A percentile compares a stretch with the other conserved stretches of the same genome.
phyloP scores from a whole-genome alignment of 257 asterid genomes.

The Osmanthus fragrans region DNA sequence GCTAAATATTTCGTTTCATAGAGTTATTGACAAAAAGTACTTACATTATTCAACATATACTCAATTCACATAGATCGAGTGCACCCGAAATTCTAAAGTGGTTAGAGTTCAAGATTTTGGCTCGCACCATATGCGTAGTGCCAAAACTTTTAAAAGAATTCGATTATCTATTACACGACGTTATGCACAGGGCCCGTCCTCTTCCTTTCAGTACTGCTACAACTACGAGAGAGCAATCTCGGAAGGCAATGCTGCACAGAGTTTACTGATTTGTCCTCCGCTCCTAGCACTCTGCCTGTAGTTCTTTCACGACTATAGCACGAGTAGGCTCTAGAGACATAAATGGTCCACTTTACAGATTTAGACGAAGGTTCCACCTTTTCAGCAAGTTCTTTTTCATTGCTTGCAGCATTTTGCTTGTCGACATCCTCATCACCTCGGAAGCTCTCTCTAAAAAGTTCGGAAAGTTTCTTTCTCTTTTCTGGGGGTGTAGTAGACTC shows the following conservation, averaged over 20 bases:
- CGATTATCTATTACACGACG: slow-evolving; percentile 17
- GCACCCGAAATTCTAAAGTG: too few relatives aligned
- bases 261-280: slow-evolving; percentile 29
- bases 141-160: slow-evolving; percentile 16
- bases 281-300: slow-evolving; percentile 22
- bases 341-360: slow-evolving; percentile 34
- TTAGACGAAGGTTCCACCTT: slow-evolving; percentile 25
- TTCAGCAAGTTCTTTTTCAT: slow-evolving; percentile 15
- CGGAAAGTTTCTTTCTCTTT: slow-evolving; percentile 57
- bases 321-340: slow-evolving; percentile 37
- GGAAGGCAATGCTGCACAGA: slow-evolving; percentile 64
- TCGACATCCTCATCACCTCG: slow-evolving; percentile 19
- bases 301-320: slow-evolving; percentile 38
- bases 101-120: not conserved
- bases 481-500: slow-evolving; percentile 40
- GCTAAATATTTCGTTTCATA: too few relatives aligned
- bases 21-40: too few relatives aligned
- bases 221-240: slow-evolving; percentile 45
- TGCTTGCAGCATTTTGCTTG: slow-evolving; percentile 21
- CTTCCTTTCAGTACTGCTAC: slow-evolving; percentile 51
- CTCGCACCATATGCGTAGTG: not conserved
- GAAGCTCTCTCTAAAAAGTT: slow-evolving; percentile 59
- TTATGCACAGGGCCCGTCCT: slow-evolving; percentile 36
- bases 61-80: too few relatives aligned
- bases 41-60: too few relatives aligned